These are phyloP conservation scores for Solanum hybrid DNA, from an alignment of 305 asterid species.

Conservation along the genomic window DNA sequence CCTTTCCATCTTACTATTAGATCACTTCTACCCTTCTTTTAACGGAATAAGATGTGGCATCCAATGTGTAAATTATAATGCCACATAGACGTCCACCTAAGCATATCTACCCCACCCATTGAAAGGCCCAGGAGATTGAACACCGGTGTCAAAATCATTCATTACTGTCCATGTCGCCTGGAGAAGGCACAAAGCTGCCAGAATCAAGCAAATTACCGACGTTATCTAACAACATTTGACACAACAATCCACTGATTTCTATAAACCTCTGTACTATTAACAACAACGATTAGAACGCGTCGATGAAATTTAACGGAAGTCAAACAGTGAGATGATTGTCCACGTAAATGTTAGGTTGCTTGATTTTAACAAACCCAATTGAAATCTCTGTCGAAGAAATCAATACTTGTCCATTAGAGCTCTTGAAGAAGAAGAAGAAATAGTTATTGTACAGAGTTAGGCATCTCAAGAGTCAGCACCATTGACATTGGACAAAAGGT, in stretches of 20 bases:
- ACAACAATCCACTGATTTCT: not conserved
- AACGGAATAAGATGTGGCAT: not conserved
- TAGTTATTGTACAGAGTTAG: slow-evolving; percentile 29
- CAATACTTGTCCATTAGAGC: slow-evolving; percentile 16
- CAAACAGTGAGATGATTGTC: slow-evolving; percentile 34
- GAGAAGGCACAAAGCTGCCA: not conserved
- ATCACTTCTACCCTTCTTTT: not conserved
- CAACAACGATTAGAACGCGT: rapidly evolving
- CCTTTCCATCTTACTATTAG: not conserved
- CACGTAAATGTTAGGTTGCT: slow-evolving; percentile 58
- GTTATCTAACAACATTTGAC: not conserved
- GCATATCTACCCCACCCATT: not conserved
- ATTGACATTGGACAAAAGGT: slow-evolving; percentile 27
- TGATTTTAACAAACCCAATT: slow-evolving; percentile 29
- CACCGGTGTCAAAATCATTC: not conserved
- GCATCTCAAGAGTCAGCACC: slow-evolving; percentile 22
- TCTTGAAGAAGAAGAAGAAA: slow-evolving; percentile 41
- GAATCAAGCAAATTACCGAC: not conserved
- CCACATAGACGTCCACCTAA: not conserved
- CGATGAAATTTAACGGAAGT: not conserved
- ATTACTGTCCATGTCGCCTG: not conserved
- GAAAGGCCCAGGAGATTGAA: not conserved
- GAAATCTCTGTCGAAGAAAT: slow-evolving; percentile 36
- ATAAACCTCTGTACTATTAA: not conserved
- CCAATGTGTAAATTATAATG: not conserved